Percentiles rank a stretch among this genome's conserved stretches.
phyloP scores from a whole-genome alignment of 169 alveolate genomes.

The Eimeria sp. region DNA sequence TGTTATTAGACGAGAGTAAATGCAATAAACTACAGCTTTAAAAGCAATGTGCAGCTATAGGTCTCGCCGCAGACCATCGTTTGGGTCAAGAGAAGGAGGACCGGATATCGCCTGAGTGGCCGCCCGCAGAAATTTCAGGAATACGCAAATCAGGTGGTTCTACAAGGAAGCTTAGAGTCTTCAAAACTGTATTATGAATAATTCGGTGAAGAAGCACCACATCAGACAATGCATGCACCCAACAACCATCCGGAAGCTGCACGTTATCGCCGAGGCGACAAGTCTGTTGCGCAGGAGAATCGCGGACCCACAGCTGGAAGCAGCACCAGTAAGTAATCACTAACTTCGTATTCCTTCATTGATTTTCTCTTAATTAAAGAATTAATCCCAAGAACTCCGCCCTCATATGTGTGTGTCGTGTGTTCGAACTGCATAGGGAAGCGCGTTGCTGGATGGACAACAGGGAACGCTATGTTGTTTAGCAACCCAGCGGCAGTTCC shows the following conservation, averaged over 20 bases:
- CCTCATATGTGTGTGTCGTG: not conserved
- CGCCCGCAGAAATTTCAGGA: not conserved
- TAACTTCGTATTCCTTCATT: not conserved
- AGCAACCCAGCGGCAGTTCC: not conserved
- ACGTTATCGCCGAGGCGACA: slow-evolving; percentile 2
- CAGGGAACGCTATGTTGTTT: not conserved
- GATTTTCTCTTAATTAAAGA: not conserved
- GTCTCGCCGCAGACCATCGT: not conserved
- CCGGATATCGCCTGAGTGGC: not conserved
- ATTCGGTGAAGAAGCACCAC: not conserved
- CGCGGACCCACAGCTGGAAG: not conserved
- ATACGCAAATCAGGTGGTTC: not conserved
- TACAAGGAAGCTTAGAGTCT: not conserved
- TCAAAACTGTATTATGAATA: not conserved
- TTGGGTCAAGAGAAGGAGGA: not conserved
- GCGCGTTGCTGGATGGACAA: not conserved
- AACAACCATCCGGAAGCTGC: slow-evolving; percentile 12
- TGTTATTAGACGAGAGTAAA: not conserved
- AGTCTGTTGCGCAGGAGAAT: not conserved
- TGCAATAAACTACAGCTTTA: not conserved
- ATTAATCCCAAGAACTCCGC: not conserved
- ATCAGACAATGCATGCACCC: not conserved
- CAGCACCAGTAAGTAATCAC: not conserved
- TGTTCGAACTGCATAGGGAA: not conserved
- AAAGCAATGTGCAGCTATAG: not conserved